A percentile compares a stretch with the other conserved stretches of the same genome.
Conservation (phyloP, 1,284 basidiomycete species). For the Leccinum variabile region DNA sequence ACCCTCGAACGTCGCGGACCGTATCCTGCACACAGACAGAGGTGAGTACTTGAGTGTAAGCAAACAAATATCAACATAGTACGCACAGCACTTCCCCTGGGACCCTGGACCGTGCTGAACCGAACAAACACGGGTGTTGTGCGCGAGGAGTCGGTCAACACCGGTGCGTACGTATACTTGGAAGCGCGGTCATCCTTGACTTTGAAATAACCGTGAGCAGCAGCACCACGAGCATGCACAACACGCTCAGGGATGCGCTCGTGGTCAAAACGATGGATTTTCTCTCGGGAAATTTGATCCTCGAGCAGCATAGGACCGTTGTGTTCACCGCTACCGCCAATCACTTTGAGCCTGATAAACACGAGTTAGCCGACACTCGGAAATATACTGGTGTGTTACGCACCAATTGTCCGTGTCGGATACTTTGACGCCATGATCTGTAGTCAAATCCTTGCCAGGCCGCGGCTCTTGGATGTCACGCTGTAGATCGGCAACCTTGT, state of each 20-base stretch:
- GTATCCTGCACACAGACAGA: constrained; percentile 51
- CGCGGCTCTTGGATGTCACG: constrained; percentile 42
- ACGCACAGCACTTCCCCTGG: constrained; percentile 65
- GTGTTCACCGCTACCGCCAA: constrained; percentile 38
- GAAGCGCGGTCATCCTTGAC: constrained; percentile 62
- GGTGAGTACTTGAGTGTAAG: neutral
- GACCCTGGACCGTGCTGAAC: constrained; percentile 81
- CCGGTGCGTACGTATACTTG: constrained; percentile 65
- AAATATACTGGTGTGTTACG: constrained; percentile 18
- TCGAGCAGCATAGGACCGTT: constrained; percentile 62
- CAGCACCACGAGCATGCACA: too few relatives aligned
- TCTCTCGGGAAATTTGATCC: constrained; percentile 68
- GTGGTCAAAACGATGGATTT: constrained; percentile 78
- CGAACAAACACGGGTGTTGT: constrained; percentile 76
- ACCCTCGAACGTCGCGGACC: constrained; percentile 81
- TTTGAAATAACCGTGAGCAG: constrained; percentile 80
- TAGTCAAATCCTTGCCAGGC: constrained; percentile 48
- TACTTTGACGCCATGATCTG: constrained; percentile 60
- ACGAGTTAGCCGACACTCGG: constrained; percentile 6
- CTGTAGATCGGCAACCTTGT: constrained; percentile 43
- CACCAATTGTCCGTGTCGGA: constrained; percentile 68
- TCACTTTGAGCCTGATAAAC: constrained; percentile 51
- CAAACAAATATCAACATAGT: neutral
- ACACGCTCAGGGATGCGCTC: constrained; percentile 83
- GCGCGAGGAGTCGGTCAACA: constrained; percentile 70